These are phyloP conservation scores for Cyphellophora attinorum DNA, from an alignment of 2,329 filamentous ascomycete genomes.

Conservation along the genomic window DNA sequence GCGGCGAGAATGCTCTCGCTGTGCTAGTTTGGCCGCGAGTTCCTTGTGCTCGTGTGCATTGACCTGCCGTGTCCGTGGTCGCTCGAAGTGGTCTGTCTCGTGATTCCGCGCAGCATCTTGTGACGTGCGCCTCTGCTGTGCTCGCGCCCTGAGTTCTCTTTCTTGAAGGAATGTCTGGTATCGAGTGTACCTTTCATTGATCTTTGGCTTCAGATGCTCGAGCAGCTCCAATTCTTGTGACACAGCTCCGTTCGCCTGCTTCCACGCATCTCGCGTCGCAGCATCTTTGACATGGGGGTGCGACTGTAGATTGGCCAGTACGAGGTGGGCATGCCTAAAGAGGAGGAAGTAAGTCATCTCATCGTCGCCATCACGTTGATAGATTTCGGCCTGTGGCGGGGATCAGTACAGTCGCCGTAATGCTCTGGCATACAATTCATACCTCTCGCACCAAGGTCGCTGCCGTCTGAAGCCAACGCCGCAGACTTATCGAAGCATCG, in stretches of 20 bases:
- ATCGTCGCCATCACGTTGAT: slow-evolving; percentile 75
- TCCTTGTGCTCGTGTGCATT: slow-evolving; percentile 64
- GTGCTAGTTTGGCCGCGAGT: slow-evolving; percentile 66
- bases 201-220: slow-evolving; percentile 68
- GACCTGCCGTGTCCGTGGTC: slow-evolving; percentile 44
- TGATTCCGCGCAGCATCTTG: slow-evolving; percentile 7
- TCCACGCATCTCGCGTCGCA: slow-evolving; percentile 45
- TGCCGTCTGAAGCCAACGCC: slow-evolving; percentile 73
- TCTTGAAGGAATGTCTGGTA: slow-evolving; percentile 48
- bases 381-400: slow-evolving; percentile 61
- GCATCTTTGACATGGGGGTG: slow-evolving; percentile 68
- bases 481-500: slow-evolving; percentile 64
- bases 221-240: slow-evolving; percentile 58
- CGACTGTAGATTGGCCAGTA: slow-evolving; percentile 61
- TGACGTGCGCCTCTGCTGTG: slow-evolving; percentile 3
- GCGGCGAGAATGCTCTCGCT: slow-evolving; percentile 59
- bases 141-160: slow-evolving; percentile 29
- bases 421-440: too few species aligned
- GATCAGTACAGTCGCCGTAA: too few species aligned
- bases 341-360: slow-evolving; percentile 83
- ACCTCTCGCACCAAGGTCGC: slow-evolving; percentile 75
- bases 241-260: slow-evolving; percentile 52
- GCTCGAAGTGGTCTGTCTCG: slow-evolving; percentile 12
- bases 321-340: slow-evolving; percentile 80
- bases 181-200: slow-evolving; percentile 60